phyloP scores from a whole-genome alignment of 495 filamentous ascomycete species.

The Lentithecium fluviatile region DNA sequence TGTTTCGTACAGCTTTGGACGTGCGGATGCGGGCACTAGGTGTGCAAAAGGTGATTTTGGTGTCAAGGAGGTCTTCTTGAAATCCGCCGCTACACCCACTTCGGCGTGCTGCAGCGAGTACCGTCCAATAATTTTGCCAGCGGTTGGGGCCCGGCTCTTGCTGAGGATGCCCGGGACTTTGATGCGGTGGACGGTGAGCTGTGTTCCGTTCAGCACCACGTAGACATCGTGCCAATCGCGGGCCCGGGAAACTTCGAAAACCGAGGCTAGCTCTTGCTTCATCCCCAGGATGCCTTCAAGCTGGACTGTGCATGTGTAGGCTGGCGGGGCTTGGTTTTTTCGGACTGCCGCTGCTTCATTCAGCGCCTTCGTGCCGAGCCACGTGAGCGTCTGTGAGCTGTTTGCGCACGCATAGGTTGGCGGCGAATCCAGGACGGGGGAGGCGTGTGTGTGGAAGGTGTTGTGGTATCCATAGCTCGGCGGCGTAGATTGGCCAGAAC shows the following conservation, averaged over 20 bases:
- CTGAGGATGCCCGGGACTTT: conserved; percentile 49
- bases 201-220: conserved; percentile 59
- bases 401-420: conserved; percentile 28
- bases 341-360: conserved; percentile 3
- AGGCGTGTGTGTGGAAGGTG: conserved; percentile 35
- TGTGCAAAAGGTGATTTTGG: conserved; percentile 39
- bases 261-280: conserved; percentile 59
- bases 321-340: conserved; percentile 43
- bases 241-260: conserved; percentile 53
- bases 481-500: background rate
- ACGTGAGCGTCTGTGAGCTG: conserved; percentile 9
- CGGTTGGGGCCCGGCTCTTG: conserved; percentile 23
- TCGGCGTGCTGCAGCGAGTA: conserved; percentile 67
- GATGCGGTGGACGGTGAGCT: conserved; percentile 56
- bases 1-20: conserved; percentile 38
- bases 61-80: conserved; percentile 51
- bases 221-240: conserved; percentile 58
- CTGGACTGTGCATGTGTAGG: conserved; percentile 56
- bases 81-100: conserved; percentile 63
- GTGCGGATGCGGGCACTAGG: conserved; percentile 36
- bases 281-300: conserved; percentile 54
- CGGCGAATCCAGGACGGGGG: background rate
- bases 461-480: conserved; percentile 39
- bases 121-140: conserved; percentile 51
- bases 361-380: conserved; percentile 16